These are phyloP conservation scores for Castanea sativa DNA, from an alignment of 306 rosid species.

Conservation along the genomic window DNA sequence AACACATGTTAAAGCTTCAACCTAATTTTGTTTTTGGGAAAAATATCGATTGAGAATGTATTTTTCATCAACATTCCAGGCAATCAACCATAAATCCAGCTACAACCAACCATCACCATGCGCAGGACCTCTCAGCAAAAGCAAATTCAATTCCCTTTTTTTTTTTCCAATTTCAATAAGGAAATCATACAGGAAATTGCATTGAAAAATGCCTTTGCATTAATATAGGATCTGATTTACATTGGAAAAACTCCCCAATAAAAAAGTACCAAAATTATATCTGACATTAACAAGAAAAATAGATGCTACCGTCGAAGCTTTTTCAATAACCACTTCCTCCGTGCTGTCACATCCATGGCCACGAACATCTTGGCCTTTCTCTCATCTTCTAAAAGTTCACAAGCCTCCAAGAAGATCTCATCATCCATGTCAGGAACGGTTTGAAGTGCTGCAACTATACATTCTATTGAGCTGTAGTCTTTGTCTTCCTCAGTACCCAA, in stretches of 20 bases:
- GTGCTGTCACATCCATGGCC: slow-evolving; percentile 50
- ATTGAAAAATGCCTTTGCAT: not conserved
- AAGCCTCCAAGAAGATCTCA: slow-evolving; percentile 57
- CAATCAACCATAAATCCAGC: no score
- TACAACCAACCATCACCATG: no score
- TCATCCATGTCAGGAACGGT: slow-evolving; percentile 51
- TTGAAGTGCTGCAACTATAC: slow-evolving; percentile 55
- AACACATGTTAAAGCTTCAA: no score
- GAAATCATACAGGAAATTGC: not conserved
- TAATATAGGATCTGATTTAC: not conserved
- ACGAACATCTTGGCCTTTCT: slow-evolving; percentile 55
- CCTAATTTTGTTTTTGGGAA: no score
- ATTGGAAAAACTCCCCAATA: not conserved
- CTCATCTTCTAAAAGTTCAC: slow-evolving; percentile 53
- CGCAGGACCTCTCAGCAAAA: no score
- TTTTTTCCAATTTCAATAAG: not conserved
- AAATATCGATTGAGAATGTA: no score
- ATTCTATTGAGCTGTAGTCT: slow-evolving; percentile 42
- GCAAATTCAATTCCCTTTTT: no score
- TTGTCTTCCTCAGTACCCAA: slow-evolving; percentile 13
- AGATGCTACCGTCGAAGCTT: slow-evolving; percentile 33
- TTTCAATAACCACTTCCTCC: slow-evolving; percentile 50
- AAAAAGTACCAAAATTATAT: no score
- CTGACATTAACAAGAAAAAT: not conserved
- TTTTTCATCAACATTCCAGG: no score